phyloP scores from a whole-genome alignment of 2,329 filamentous ascomycete genomes.

The Ceratocystis alfenasii region DNA sequence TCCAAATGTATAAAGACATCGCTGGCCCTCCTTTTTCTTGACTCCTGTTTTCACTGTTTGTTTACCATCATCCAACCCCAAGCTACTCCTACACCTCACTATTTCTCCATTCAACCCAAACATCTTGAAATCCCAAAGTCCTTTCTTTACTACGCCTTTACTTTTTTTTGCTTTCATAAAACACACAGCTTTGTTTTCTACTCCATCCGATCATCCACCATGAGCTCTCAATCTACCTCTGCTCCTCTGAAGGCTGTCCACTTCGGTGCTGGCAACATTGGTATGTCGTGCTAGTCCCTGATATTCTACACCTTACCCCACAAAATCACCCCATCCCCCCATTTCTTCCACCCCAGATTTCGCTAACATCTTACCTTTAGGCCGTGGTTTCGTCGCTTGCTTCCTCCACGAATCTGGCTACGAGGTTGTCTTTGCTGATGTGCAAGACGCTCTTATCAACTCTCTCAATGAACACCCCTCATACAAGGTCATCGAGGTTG shows the following conservation, averaged over 20 bases:
- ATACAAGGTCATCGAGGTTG: slow-evolving; percentile 90
- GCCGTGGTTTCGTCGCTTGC: slow-evolving; percentile 74
- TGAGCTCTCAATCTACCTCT: slow-evolving; percentile 21
- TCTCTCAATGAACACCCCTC: slow-evolving; percentile 60
- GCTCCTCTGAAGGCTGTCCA: slow-evolving; percentile 58
- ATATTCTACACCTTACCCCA: neutral
- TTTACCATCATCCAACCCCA: slow-evolving; percentile 12
- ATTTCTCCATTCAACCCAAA: slow-evolving; percentile 3
- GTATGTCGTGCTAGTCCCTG: slow-evolving; percentile 30
- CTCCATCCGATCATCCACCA: slow-evolving; percentile 20
- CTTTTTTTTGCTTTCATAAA: neutral
- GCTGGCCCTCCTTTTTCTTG: neutral
- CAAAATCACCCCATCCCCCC: neutral
- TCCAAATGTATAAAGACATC: slow-evolving; percentile 19
- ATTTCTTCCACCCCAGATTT: neutral
- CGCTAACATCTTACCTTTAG: slow-evolving; percentile 26
- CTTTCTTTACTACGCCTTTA: slow-evolving; percentile 18
- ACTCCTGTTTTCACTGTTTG: neutral
- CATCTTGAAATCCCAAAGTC: slow-evolving; percentile 2
- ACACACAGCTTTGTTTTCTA: slow-evolving; percentile 16
- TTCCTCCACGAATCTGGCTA: slow-evolving; percentile 92
- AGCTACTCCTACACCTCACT: neutral
- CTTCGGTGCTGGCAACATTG: slow-evolving; percentile 79
- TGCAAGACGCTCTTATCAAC: slow-evolving; percentile 73
- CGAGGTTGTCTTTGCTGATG: slow-evolving; percentile 92